Evolutionary conservation across 768 basidiomycete genomes (phyloP).

Genomic region (Tulasnella sp.): DNA sequence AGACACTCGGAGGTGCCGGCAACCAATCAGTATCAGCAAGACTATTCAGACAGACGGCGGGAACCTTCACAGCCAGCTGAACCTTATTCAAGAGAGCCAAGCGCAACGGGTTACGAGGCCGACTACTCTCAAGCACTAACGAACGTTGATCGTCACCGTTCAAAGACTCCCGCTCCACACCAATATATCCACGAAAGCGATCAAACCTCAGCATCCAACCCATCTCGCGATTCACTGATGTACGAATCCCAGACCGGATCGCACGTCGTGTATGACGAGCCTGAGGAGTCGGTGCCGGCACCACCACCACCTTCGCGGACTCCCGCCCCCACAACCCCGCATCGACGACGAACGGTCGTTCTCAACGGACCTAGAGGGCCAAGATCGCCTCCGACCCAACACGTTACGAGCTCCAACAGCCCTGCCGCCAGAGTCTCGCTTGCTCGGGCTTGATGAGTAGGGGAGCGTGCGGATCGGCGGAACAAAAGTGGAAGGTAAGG

Average conservation of each 20-base stretch:
- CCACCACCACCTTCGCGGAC: conserved; percentile 8
- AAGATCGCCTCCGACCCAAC: background rate
- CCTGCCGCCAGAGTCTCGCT: conserved; percentile 6
- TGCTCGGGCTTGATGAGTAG: background rate
- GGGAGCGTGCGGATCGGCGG: background rate
- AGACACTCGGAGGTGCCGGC: background rate
- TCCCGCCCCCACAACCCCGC: conserved; percentile 6
- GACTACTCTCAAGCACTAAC: background rate
- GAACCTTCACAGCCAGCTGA: background rate
- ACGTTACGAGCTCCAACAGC: background rate
- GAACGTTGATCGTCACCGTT: background rate
- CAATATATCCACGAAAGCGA: background rate
- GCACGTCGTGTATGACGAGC: background rate
- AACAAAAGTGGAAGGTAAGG: background rate
- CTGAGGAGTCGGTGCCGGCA: conserved; percentile 9
- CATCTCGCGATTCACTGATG: background rate
- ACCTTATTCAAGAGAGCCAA: conserved; percentile 13
- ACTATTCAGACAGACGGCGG: background rate
- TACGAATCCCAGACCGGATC: conserved; percentile 4
- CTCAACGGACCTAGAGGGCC: conserved; percentile 7
- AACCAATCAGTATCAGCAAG: background rate
- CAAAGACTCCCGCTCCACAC: background rate
- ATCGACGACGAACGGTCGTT: conserved; percentile 7
- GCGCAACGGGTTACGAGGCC: background rate
- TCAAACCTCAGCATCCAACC: background rate